A percentile compares a stretch with the other conserved stretches of the same genome.
These are phyloP conservation scores for Cordyceps cateniannulata DNA, from an alignment of 2,329 filamentous ascomycete species.

Conservation along the genomic window DNA sequence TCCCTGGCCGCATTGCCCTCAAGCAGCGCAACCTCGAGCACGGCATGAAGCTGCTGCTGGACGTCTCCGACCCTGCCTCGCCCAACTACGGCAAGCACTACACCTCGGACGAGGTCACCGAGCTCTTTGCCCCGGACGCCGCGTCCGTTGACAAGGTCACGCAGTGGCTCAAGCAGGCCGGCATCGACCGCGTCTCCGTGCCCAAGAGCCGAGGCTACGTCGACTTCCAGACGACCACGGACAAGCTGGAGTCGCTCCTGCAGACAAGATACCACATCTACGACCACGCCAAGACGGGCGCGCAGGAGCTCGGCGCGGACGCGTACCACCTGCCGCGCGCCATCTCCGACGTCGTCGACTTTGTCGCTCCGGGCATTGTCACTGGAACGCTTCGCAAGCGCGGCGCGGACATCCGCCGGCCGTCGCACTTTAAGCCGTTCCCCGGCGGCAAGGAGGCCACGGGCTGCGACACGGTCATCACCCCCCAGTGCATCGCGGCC, in stretches of 20 bases:
- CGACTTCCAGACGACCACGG: constrained; percentile 12
- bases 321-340: constrained; percentile 31
- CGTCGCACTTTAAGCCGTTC: neutral
- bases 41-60: neutral
- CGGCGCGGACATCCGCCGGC: neutral
- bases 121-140: neutral
- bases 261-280: constrained; percentile 40
- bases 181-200: constrained; percentile 43
- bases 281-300: constrained; percentile 27
- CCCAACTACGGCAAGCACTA: constrained; percentile 16
- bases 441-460: neutral
- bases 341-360: constrained; percentile 30
- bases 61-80: neutral
- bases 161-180: constrained; percentile 45
- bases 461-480: constrained; percentile 46
- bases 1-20: neutral
- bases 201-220: constrained; percentile 42
- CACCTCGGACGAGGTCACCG: neutral
- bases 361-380: constrained; percentile 31
- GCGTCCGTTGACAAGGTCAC: constrained; percentile 41
- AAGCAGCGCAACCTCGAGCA: neutral
- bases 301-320: constrained; percentile 28
- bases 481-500: constrained; percentile 45
- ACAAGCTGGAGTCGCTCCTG: constrained; percentile 31
- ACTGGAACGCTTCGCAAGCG: neutral